phyloP scores from a whole-genome alignment of 2,329 filamentous ascomycete genomes.

The Ophiostoma tasmaniense region DNA sequence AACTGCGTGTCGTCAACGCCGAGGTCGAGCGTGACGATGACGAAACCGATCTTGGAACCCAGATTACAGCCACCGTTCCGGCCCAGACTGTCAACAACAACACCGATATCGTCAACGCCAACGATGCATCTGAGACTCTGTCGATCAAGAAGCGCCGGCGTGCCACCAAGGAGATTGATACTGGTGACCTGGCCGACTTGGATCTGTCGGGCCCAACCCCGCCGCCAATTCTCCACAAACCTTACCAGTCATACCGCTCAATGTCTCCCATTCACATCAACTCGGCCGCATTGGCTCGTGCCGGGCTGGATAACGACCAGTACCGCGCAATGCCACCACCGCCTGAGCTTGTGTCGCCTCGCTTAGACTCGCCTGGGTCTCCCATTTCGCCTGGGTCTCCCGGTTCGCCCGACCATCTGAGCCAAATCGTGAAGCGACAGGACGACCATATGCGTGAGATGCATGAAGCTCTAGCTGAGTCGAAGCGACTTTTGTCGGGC shows the following conservation, averaged over 20 bases:
- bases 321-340: not conserved
- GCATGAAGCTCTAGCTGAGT: constrained; percentile 16
- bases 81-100: not conserved
- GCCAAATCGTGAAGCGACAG: not conserved
- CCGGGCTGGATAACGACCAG: not conserved
- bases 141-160: not conserved
- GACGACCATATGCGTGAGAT: constrained; percentile 15
- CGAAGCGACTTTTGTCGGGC: constrained; percentile 11
- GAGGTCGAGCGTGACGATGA: constrained; percentile 38
- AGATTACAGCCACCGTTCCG: not conserved
- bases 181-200: not conserved
- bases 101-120: not conserved
- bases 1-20: constrained; percentile 81
- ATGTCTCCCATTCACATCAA: constrained; percentile 3
- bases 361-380: not conserved
- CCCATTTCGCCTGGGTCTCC: not conserved
- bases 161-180: not conserved
- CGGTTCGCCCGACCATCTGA: not conserved
- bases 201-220: constrained; percentile 14
- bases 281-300: not conserved
- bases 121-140: not conserved
- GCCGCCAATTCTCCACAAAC: constrained; percentile 9
- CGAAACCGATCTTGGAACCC: constrained; percentile 16
- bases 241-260: constrained; percentile 10
- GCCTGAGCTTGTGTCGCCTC: not conserved